phyloP scores from a whole-genome alignment of 1,139 yeast species.

The Diutina pseudorugosa region DNA sequence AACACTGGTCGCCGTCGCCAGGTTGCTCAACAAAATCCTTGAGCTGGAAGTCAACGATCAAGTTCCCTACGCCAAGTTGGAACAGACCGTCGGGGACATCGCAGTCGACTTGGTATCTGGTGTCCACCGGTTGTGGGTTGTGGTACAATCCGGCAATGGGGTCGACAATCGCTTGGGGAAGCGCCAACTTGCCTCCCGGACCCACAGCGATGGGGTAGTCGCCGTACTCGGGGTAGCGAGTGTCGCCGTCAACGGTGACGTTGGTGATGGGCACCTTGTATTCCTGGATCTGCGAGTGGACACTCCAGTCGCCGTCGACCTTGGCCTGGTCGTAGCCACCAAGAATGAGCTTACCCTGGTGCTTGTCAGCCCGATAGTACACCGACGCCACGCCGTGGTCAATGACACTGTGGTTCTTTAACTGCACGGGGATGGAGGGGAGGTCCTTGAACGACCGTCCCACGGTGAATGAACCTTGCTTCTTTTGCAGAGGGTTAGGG shows the following conservation, averaged over 20 bases:
- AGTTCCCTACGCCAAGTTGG: neutral
- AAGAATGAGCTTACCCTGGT: neutral
- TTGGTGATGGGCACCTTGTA: no score
- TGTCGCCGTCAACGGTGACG: neutral
- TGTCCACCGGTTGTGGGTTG: neutral
- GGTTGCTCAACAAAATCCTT: neutral
- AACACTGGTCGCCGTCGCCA: no score
- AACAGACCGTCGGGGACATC: neutral
- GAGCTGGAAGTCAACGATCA: neutral
- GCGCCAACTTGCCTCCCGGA: neutral
- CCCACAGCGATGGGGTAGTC: neutral
- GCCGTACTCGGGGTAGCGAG: neutral
- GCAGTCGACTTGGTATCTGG: no score
- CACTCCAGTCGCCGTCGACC: neutral
- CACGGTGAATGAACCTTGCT: neutral
- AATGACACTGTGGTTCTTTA: neutral
- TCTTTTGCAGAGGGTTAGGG: neutral
- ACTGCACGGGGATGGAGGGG: neutral
- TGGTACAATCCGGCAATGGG: neutral
- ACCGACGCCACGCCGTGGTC: neutral
- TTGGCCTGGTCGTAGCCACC: neutral
- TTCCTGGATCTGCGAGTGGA: no score
- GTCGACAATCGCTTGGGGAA: neutral
- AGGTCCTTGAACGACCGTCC: neutral
- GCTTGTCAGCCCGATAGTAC: neutral